phyloP scores from a whole-genome alignment of 2,329 filamentous ascomycete genomes.

The Colletotrichum sp. region DNA sequence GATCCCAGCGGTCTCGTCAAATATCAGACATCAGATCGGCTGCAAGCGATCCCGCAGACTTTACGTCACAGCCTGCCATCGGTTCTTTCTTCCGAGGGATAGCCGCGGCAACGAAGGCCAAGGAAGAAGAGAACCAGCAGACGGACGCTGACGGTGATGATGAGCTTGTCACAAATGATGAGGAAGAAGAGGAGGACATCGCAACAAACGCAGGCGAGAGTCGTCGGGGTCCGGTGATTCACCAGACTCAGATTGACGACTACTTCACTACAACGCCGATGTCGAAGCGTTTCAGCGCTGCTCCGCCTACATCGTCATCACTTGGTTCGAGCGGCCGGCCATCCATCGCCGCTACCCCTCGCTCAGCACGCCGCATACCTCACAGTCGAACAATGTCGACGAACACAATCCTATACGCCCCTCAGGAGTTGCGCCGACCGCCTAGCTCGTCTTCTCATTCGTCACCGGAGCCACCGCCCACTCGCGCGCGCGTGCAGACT shows the following conservation, averaged over 20 bases:
- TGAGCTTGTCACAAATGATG: constrained; percentile 83
- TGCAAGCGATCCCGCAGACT: constrained; percentile 68
- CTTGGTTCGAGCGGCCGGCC: constrained; percentile 27
- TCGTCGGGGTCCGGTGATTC: constrained; percentile 24
- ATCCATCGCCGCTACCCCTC: constrained; percentile 34
- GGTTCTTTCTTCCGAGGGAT: constrained; percentile 18
- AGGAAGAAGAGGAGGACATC: constrained; percentile 65
- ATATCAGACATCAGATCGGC: constrained; percentile 64
- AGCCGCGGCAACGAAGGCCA: constrained; percentile 13
- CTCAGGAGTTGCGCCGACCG: constrained; percentile 50
- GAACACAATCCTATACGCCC: constrained; percentile 85
- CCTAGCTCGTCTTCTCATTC: constrained; percentile 50
- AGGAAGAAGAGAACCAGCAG: constrained; percentile 58
- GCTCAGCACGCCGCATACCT: constrained; percentile 41
- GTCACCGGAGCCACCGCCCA: constrained; percentile 31
- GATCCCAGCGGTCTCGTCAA: constrained; percentile 50
- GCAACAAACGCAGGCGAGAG: constrained; percentile 46
- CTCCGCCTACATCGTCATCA: constrained; percentile 31
- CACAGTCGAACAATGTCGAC: constrained; percentile 80
- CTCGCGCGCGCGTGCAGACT: constrained; percentile 32
- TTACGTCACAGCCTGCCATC: constrained; percentile 46
- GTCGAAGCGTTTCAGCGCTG: constrained; percentile 41
- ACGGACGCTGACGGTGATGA: constrained; percentile 90
- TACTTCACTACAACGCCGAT: constrained; percentile 60
- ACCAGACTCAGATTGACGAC: constrained; percentile 42